Conservation (phyloP, 2,329 filamentous ascomycete species). For the Stemphylium vesicarium region DNA sequence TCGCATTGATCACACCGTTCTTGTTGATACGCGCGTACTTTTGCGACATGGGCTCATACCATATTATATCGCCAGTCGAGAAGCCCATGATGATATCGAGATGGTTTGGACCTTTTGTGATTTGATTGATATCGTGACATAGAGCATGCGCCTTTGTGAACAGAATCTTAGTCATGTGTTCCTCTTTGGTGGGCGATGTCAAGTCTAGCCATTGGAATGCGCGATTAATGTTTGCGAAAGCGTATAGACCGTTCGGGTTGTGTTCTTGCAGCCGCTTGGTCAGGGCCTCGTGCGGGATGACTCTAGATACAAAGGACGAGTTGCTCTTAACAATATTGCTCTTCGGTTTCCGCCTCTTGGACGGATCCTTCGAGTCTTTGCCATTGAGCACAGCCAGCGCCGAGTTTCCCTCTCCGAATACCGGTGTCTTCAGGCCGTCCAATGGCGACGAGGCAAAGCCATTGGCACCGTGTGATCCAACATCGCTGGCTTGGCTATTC, state of each 20-base stretch:
- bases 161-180: constrained; percentile 92
- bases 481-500: constrained; percentile 54
- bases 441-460: constrained; percentile 40
- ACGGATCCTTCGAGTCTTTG: constrained; percentile 70
- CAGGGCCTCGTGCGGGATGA: constrained; percentile 85
- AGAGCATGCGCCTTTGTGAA: constrained; percentile 96
- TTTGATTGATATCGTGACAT: constrained; percentile 87
- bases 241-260: constrained; percentile 78
- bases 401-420: constrained; percentile 87
- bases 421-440: constrained; percentile 56
- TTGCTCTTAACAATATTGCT: constrained; percentile 99
- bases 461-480: constrained; percentile 51
- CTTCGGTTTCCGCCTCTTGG: constrained; percentile 90
- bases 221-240: constrained; percentile 93
- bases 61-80: constrained; percentile 95
- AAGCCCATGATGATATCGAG: constrained; percentile 95
- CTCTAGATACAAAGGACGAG: constrained; percentile 96
- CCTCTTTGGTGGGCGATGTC: constrained; percentile 77
- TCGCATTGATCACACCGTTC: constrained; percentile 88
- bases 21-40: constrained; percentile 97
- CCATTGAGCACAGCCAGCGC: constrained; percentile 66
- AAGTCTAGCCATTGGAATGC: constrained; percentile 97
- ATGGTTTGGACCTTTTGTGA: constrained; percentile 80
- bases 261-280: constrained; percentile 81
- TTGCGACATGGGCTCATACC: constrained; percentile 97